Conservation (phyloP, 1,139 yeast species). For the Geotrichum carabidarum region DNA sequence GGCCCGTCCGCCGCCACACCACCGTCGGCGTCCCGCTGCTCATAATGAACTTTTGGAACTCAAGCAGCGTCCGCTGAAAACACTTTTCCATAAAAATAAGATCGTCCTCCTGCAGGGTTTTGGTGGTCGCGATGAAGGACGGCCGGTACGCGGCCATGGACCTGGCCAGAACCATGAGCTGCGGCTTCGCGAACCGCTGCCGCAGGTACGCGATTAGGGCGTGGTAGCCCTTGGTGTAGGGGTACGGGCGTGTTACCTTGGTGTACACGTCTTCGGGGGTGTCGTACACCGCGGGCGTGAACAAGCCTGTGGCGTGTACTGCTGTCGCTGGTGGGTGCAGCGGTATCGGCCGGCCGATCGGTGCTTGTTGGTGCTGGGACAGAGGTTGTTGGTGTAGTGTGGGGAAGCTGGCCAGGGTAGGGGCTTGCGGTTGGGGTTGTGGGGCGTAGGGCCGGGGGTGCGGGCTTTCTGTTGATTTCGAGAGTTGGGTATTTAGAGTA, state of each 20-base stretch:
- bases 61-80: slow-evolving; percentile 80
- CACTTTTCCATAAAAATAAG: slow-evolving; percentile 92
- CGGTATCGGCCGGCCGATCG: not conserved
- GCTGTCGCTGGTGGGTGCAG: not conserved
- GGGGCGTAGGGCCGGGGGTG: not conserved
- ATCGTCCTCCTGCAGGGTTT: slow-evolving; percentile 82
- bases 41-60: slow-evolving; percentile 75
- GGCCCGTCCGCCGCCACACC: slow-evolving; percentile 93
- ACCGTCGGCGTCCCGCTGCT: slow-evolving; percentile 90
- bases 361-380: not conserved
- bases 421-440: slow-evolving; percentile 6
- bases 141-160: slow-evolving; percentile 89
- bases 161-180: slow-evolving; percentile 77
- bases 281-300: slow-evolving; percentile 5
- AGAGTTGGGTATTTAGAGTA: not conserved
- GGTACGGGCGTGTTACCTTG: slow-evolving; percentile 52
- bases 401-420: not conserved
- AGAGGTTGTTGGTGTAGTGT: not conserved
- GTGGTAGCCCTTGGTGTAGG: slow-evolving; percentile 88
- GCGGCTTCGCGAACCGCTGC: slow-evolving; percentile 62
- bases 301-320: not conserved
- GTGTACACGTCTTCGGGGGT: slow-evolving; percentile 32
- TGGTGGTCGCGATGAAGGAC: slow-evolving; percentile 86
- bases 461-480: not conserved
- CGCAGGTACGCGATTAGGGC: slow-evolving; percentile 69